Base-by-base conservation (phyloP, 2,329 filamentous ascomycete genomes). In the Xylogone sp. region DNA sequence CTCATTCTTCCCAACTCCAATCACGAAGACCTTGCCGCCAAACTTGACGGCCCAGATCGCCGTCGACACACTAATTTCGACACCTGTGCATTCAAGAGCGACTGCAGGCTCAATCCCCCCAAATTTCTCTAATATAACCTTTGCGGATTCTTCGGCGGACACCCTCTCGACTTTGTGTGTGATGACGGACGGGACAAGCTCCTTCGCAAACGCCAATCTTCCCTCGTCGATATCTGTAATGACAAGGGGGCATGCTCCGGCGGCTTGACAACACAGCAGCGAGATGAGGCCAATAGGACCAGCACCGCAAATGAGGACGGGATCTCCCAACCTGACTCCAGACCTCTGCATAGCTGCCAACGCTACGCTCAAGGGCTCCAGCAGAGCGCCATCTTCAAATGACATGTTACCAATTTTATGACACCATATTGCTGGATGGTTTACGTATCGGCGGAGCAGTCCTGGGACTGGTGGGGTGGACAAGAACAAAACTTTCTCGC, bases 1-100 rank as follows among this genome's bases (percentile, higher is more conserved):
- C 76, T 97, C 90, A 69, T 94, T 92, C 78, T 88, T 93, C 59
- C 93, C 94, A 2, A 97, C 92, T 42, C 93, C 93, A 59, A 97
- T 95, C 57, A 97, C 87, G 67, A 97, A 97, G 49, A 97, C 93
- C 73, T 95, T 96, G 62, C 94, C 93, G 59, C 93, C 94, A 65
- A 97, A 97, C 74, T 93, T 95, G 68, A 88, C 83, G 9, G 89
- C 86, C 81, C 92, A 94, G 68, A 97, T 93, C 49, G 91, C 90
- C 22, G 88, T 79, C 5, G 84, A 83, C 64, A 97, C 88, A 69
- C 87, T 92, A 72, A 85, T 90, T 76, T 97, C 92, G 16, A 96
- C 90, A 47, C 94, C 94, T 0, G 94, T 97, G 76, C 93, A 97
- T 72, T 97, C 93, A 71, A 97, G 81, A 12, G 85, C 86, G 49